phyloP scores from a whole-genome alignment of 2,329 filamentous ascomycete genomes.

The Aaosphaeria pasadenensis region DNA sequence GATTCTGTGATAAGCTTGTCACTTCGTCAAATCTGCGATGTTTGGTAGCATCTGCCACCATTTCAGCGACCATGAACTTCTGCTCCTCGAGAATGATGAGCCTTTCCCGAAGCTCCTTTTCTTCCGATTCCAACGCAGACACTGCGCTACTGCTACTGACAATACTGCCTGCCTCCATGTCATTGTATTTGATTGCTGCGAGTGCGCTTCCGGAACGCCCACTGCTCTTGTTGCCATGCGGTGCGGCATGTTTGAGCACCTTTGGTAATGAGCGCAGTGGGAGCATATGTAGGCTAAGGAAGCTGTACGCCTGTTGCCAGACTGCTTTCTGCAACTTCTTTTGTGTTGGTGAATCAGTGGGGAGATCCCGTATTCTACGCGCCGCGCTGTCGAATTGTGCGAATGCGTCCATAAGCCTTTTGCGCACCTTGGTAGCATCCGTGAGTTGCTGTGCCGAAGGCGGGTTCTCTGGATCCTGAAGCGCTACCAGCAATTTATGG shows the following conservation, averaged over 20 bases:
- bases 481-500: conserved; percentile 68
- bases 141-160: conserved; percentile 56
- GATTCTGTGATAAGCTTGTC: conserved; percentile 71
- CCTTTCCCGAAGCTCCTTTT: conserved; percentile 75
- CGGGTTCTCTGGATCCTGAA: conserved; percentile 70
- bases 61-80: conserved; percentile 81
- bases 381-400: conserved; percentile 82
- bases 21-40: conserved; percentile 84
- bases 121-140: conserved; percentile 73
- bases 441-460: conserved; percentile 69
- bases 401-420: conserved; percentile 83
- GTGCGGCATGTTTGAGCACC: conserved; percentile 54
- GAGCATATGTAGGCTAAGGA: conserved; percentile 87
- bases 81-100: conserved; percentile 88
- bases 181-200: conserved; percentile 58
- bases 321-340: conserved; percentile 74
- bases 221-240: conserved; percentile 42
- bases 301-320: conserved; percentile 76
- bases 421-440: conserved; percentile 86
- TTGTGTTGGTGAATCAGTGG: conserved; percentile 70
- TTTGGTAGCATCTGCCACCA: conserved; percentile 75
- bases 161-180: conserved; percentile 52
- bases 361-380: conserved; percentile 75
- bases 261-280: conserved; percentile 61
- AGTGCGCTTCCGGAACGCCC: conserved; percentile 46